Percentiles rank a stretch among this genome's conserved stretches.
Evolutionary conservation across 805 yeast genomes (phyloP).

Genomic region (Osmozyma mogii): DNA sequence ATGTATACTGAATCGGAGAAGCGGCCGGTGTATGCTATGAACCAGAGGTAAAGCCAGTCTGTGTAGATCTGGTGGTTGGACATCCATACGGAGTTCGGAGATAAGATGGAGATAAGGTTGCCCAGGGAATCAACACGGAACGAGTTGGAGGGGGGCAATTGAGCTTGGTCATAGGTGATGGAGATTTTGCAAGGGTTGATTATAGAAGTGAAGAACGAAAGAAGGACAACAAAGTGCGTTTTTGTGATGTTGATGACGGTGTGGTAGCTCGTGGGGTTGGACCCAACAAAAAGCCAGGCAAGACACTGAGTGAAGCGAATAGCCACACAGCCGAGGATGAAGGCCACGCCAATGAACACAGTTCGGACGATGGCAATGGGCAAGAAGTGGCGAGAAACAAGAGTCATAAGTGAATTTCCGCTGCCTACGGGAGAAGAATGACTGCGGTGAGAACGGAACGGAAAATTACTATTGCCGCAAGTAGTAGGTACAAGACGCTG

Average conservation of each 20-base stretch:
- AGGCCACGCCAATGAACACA: constrained; percentile 13
- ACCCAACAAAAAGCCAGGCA: constrained; percentile 22
- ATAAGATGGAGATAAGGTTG: constrained; percentile 18
- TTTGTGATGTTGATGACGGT: constrained; percentile 47
- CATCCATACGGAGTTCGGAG: constrained; percentile 54
- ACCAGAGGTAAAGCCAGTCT: constrained; percentile 93
- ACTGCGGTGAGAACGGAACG: too few relatives aligned
- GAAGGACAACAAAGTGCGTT: constrained; percentile 45
- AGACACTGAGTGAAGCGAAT: constrained; percentile 41
- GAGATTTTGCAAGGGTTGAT: constrained; percentile 47
- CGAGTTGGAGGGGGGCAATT: constrained; percentile 25
- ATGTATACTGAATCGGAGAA: constrained; percentile 61
- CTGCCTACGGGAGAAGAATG: too few relatives aligned
- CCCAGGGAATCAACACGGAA: constrained; percentile 13
- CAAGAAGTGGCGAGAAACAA: too few relatives aligned
- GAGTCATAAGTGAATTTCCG: too few relatives aligned
- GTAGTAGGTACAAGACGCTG: too few relatives aligned
- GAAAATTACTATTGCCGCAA: too few relatives aligned
- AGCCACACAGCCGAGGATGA: constrained; percentile 25
- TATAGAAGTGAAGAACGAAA: constrained; percentile 42
- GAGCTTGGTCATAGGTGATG: constrained; percentile 39
- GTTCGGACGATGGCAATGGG: constrained; percentile 17
- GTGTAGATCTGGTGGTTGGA: constrained; percentile 93
- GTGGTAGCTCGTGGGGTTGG: constrained; percentile 28
- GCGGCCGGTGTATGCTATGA: constrained; percentile 62